These are phyloP conservation scores for Hirschfeldia incana DNA, from an alignment of 345 rosid genomes.

Conservation along the genomic window DNA sequence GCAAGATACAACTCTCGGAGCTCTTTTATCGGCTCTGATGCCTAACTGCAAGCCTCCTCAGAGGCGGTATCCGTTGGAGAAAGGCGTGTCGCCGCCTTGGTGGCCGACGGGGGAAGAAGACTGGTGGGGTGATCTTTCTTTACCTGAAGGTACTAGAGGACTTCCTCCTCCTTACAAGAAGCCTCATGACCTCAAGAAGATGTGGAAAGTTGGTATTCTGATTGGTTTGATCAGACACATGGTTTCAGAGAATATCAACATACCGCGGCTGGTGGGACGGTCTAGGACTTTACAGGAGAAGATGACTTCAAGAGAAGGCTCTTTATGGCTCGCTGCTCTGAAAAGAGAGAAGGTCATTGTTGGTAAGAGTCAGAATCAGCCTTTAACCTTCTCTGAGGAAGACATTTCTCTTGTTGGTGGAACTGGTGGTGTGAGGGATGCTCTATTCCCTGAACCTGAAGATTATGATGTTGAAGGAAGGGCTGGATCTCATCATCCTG, in stretches of 20 bases:
- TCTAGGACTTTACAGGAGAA: constrained; percentile 89
- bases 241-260: constrained; percentile 72
- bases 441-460: constrained; percentile 53
- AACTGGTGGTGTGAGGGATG: constrained; percentile 22
- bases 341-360: constrained; percentile 69
- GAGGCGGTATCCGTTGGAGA: constrained; percentile 80
- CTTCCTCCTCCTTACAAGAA: constrained; percentile 94
- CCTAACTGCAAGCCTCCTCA: constrained; percentile 95
- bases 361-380: constrained; percentile 47
- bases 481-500: constrained; percentile 44
- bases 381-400: constrained; percentile 41
- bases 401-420: neutral
- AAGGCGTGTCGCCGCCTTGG: constrained; percentile 92
- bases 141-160: constrained; percentile 68
- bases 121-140: constrained; percentile 80
- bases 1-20: constrained; percentile 96
- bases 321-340: constrained; percentile 89
- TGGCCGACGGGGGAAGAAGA: constrained; percentile 95
- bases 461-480: constrained; percentile 82
- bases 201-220: constrained; percentile 92
- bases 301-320: constrained; percentile 91
- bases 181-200: constrained; percentile 95
- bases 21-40: constrained; percentile 79
- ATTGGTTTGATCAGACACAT: constrained; percentile 84
- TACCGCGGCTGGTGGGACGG: constrained; percentile 77